A percentile compares a stretch with the other conserved stretches of the same genome.
phyloP scores from a whole-genome alignment of 176 grass and related monocot genomes.

The Zea luxurians region DNA sequence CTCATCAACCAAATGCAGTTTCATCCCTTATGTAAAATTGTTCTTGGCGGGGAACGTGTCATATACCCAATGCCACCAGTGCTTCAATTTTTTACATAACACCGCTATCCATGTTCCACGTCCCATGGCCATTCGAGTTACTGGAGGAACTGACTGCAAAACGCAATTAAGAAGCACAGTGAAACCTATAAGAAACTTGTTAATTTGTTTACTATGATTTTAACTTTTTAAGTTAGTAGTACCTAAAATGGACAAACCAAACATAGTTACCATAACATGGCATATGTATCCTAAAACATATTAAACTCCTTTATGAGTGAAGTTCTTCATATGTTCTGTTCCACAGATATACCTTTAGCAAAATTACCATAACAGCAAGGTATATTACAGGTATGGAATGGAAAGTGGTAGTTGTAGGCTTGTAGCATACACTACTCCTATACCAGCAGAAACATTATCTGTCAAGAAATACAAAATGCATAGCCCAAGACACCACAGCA shows the following conservation, averaged over 20 bases:
- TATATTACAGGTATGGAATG: background rate
- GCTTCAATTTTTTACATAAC: conserved; percentile 87
- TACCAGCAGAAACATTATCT: background rate
- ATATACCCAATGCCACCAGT: conserved; percentile 97
- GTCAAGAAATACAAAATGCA: background rate
- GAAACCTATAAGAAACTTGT: conserved; percentile 1
- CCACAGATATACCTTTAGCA: background rate
- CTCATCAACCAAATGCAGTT: conserved; percentile 37
- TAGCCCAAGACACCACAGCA: background rate
- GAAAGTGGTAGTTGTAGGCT: background rate
- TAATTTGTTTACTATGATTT: background rate
- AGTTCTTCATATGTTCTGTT: background rate
- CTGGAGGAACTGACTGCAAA: conserved; percentile 80
- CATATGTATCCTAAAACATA: background rate
- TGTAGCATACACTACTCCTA: background rate
- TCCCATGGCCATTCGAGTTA: conserved; percentile 72
- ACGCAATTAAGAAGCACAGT: conserved; percentile 32
- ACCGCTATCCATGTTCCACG: conserved; percentile 80
- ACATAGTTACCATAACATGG: background rate
- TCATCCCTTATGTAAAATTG: conserved; percentile 33
- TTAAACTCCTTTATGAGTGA: background rate
- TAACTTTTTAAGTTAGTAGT: background rate
- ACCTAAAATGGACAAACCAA: background rate
- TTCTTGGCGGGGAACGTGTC: conserved; percentile 21
- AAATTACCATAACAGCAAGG: background rate